phyloP scores from a whole-genome alignment of 78 protist species.

The Thecamonas trahens region DNA sequence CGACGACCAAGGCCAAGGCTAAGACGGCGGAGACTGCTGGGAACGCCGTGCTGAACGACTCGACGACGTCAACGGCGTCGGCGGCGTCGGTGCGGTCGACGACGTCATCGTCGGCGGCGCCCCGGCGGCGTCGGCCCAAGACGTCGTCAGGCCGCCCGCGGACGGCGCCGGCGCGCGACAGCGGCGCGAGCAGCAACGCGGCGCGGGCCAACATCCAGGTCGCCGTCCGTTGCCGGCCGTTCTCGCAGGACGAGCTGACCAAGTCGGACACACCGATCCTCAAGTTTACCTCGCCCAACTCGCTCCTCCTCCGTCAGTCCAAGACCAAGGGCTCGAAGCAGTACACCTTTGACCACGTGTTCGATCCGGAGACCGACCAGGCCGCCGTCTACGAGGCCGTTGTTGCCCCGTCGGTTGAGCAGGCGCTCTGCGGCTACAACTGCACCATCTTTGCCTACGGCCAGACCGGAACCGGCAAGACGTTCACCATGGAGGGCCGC shows the following conservation, averaged over 20 bases:
- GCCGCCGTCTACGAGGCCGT: slow-evolving; percentile 8
- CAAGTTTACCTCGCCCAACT: neutral
- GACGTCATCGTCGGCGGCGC: no score
- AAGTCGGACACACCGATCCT: neutral
- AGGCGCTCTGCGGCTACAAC: slow-evolving; percentile 47
- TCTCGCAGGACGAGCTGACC: no score
- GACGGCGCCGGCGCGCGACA: no score
- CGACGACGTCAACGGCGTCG: no score
- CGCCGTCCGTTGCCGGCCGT: slow-evolving; percentile 8
- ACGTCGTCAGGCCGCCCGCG: no score
- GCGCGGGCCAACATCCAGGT: slow-evolving; percentile 29
- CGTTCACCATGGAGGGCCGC: slow-evolving; percentile 57
- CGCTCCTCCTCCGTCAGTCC: neutral
- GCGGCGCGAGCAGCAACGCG: no score
- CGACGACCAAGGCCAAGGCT: no score
- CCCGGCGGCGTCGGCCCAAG: no score
- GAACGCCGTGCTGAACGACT: no score
- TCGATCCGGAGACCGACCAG: slow-evolving; percentile 3
- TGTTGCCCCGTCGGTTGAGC: slow-evolving; percentile 25
- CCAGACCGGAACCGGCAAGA: slow-evolving; percentile 65
- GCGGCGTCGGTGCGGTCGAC: no score
- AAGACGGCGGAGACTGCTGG: no score
- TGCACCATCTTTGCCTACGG: slow-evolving; percentile 58
- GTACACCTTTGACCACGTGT: neutral
- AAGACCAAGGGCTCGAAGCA: neutral